A percentile compares a stretch with the other conserved stretches of the same genome.
Evolutionary conservation across 345 rosid species (phyloP).

Genomic region (Ceriops tagal): DNA sequence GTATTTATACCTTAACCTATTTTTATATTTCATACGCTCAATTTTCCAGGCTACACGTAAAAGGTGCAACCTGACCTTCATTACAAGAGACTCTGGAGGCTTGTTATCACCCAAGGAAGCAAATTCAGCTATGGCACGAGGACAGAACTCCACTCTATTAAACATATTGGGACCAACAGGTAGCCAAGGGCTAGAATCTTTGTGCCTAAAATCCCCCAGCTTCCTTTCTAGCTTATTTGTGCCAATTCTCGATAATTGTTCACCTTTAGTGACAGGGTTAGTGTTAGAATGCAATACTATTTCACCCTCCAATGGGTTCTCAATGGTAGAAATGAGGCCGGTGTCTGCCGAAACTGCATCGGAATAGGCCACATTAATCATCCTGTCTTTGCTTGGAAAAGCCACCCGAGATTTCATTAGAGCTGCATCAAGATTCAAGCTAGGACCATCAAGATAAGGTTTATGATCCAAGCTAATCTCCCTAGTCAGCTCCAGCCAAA

Average conservation of each 20-base stretch:
- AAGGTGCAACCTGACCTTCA: conserved; percentile 15
- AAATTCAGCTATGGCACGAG: conserved; percentile 1
- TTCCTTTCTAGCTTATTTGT: neutral
- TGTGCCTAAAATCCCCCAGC: neutral
- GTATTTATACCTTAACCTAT: conserved; percentile 9
- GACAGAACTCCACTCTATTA: conserved; percentile 5
- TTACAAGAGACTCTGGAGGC: conserved; percentile 10
- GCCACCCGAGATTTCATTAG: neutral
- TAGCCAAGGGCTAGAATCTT: conserved; percentile 1
- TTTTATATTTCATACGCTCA: neutral
- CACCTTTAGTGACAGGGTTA: neutral
- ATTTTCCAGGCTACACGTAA: conserved; percentile 18
- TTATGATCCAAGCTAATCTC: neutral
- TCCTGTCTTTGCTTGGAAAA: too few species aligned
- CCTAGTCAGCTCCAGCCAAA: neutral
- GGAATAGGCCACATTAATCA: too few species aligned
- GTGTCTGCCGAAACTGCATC: neutral
- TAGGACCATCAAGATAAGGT: neutral
- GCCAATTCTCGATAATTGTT: neutral
- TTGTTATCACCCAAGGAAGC: neutral
- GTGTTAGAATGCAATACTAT: neutral
- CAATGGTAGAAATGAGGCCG: neutral
- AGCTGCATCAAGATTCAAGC: neutral
- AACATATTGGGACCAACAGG: conserved; percentile 5
- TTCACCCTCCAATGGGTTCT: neutral